These are phyloP conservation scores for Microbotryomycetes sp. DNA, from an alignment of 1,284 basidiomycete species.

Conservation along the genomic window DNA sequence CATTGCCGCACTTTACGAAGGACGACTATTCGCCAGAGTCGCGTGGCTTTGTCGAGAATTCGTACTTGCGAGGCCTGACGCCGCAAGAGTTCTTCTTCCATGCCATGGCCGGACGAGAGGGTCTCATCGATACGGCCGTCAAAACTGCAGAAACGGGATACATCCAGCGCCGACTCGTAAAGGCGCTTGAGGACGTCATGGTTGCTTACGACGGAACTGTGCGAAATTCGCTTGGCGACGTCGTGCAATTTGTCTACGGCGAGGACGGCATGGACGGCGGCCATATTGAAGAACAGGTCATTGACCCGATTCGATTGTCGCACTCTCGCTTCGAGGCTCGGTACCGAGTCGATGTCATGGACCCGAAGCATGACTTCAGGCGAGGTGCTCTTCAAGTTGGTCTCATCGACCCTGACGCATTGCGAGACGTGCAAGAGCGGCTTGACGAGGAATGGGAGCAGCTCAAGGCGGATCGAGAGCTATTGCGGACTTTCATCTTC, in stretches of 20 bases:
- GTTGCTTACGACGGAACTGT: constrained; percentile 98
- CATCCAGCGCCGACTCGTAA: constrained; percentile 95
- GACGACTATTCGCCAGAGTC: constrained; percentile 98
- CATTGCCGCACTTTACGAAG: constrained; percentile 95
- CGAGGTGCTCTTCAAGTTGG: constrained; percentile 79
- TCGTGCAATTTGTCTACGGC: constrained; percentile 94
- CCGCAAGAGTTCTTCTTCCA: constrained; percentile 99
- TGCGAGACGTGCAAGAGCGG: constrained; percentile 68
- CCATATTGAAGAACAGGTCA: constrained; percentile 89
- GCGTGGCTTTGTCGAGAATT: constrained; percentile 99
- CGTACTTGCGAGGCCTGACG: constrained; percentile 93
- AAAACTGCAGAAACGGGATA: constrained; percentile 99
- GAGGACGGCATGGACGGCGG: constrained; percentile 99
- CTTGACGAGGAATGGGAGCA: constrained; percentile 82
- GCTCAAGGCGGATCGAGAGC: constrained; percentile 64
- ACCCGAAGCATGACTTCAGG: constrained; percentile 48
- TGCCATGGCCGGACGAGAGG: constrained; percentile 99
- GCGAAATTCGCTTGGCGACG: constrained; percentile 88
- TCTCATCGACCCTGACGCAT: constrained; percentile 75
- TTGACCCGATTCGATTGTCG: constrained; percentile 79
- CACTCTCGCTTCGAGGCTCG: constrained; percentile 79
- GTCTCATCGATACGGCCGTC: constrained; percentile 98
- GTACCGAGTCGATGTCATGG: constrained; percentile 88
- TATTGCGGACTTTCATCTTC: constrained; percentile 79
- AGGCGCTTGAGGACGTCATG: constrained; percentile 95